Evolutionary conservation across 495 filamentous ascomycete species (phyloP).

Genomic region (Xylaria longipes): DNA sequence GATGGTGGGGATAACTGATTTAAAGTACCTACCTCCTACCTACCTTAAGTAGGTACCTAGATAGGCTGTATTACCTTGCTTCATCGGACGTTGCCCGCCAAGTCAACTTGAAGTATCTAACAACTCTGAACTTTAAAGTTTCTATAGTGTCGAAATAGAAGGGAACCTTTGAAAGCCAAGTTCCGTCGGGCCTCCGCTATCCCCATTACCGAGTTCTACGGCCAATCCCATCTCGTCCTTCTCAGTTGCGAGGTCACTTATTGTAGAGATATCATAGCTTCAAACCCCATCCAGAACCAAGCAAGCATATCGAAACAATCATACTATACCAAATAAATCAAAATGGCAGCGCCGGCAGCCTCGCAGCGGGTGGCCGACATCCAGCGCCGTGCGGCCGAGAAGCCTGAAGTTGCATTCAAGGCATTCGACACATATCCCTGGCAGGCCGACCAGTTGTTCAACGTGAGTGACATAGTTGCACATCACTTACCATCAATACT

Average conservation of each 20-base stretch:
- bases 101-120: neutral
- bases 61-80: too few relatives aligned
- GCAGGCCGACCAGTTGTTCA: conserved; percentile 41
- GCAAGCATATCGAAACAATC: neutral
- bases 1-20: neutral
- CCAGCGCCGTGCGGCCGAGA: conserved; percentile 37
- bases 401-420: conserved; percentile 34
- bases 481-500: neutral
- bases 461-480: conserved; percentile 35
- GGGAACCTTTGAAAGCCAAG: neutral
- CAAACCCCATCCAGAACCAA: neutral
- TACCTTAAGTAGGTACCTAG: too few relatives aligned
- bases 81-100: neutral
- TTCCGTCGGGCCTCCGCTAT: neutral
- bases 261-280: neutral
- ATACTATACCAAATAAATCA: neutral
- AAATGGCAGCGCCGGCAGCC: conserved; percentile 33
- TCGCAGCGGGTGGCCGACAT: conserved; percentile 29
- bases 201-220: neutral
- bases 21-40: neutral
- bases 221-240: neutral
- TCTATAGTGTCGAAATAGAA: neutral
- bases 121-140: neutral
- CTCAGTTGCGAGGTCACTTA: neutral
- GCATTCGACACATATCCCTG: conserved; percentile 44